A percentile compares a stretch with the other conserved stretches of the same genome.
Evolutionary conservation across 2,329 filamentous ascomycete genomes (phyloP).

Genomic region (Paradendryphiella salina): DNA sequence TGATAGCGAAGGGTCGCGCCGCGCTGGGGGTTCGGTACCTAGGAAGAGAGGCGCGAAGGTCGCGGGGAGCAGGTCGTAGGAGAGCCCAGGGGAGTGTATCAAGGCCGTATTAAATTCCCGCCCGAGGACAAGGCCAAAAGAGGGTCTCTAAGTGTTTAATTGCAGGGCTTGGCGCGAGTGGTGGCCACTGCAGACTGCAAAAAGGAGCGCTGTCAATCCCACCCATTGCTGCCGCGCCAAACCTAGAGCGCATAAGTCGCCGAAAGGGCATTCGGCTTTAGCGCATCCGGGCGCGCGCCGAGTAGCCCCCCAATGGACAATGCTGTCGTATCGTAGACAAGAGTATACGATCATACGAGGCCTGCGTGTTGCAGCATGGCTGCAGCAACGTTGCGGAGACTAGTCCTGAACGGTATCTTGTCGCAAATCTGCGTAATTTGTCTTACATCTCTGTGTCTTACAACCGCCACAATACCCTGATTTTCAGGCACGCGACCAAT

Average conservation of each 20-base stretch:
- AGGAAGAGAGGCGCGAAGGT: conserved; percentile 5
- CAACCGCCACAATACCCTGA: not conserved
- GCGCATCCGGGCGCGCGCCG: conserved; percentile 3
- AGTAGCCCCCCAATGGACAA: not conserved
- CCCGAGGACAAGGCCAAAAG: conserved; percentile 14
- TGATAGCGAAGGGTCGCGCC: conserved; percentile 7
- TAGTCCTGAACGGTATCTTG: not conserved
- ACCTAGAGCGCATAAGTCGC: conserved; percentile 9
- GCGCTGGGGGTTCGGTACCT: conserved; percentile 1
- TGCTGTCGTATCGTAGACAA: not conserved
- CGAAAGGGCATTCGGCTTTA: conserved; percentile 10
- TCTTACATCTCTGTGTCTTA: conserved; percentile 2
- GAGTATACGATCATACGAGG: not conserved
- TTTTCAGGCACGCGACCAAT: conserved; percentile 21
- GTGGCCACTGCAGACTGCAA: conserved; percentile 18
- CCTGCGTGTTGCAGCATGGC: not conserved
- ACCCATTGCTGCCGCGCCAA: not conserved
- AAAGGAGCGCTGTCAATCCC: conserved; percentile 9
- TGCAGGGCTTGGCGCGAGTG: conserved; percentile 18
- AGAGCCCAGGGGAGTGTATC: conserved; percentile 6
- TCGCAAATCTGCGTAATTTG: no score
- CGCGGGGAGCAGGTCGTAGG: conserved; percentile 11
- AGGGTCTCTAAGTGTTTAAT: conserved; percentile 21
- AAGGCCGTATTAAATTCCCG: conserved; percentile 14
- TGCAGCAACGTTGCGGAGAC: not conserved